A percentile compares a stretch with the other conserved stretches of the same genome.
Conservation (phyloP, 2,329 filamentous ascomycete species). For the Diaporthe longicolla region DNA sequence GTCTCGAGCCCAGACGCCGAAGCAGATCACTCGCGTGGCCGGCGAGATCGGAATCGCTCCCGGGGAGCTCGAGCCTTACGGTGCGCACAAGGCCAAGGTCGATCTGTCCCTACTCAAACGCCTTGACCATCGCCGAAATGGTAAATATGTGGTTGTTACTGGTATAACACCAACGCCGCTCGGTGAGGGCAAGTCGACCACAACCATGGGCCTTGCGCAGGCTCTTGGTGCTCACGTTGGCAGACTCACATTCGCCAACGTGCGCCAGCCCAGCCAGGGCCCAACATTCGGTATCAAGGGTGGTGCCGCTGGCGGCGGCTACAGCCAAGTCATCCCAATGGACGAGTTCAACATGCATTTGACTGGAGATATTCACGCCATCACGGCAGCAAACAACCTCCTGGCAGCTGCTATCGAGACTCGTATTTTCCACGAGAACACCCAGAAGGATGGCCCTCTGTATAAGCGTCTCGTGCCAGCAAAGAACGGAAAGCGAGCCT, state of each 20-base stretch:
- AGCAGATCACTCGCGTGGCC: conserved; percentile 88
- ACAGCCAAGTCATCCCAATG: conserved; percentile 99
- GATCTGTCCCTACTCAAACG: conserved; percentile 86
- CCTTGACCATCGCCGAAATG: conserved; percentile 87
- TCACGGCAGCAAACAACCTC: conserved; percentile 96
- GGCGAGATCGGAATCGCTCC: conserved; percentile 87
- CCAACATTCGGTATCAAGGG: conserved; percentile 99
- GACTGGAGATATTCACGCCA: conserved; percentile 97
- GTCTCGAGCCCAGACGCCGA: conserved; percentile 90
- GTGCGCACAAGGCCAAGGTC: conserved; percentile 96
- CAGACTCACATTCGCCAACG: conserved; percentile 93
- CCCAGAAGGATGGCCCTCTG: conserved; percentile 89
- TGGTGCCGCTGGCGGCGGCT: conserved; percentile 95
- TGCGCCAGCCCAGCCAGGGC: conserved; percentile 95
- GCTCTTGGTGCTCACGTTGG: conserved; percentile 91
- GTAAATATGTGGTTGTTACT: conserved; percentile 91
- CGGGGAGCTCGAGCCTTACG: conserved; percentile 95
- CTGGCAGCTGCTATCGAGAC: conserved; percentile 97
- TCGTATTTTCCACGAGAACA: conserved; percentile 97
- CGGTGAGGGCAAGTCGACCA: conserved; percentile 98
- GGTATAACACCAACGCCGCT: conserved; percentile 97
- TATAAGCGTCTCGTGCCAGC: conserved; percentile 89
- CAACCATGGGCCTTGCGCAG: conserved; percentile 94
- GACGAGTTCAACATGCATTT: conserved; percentile 99
- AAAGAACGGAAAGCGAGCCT: conserved; percentile 91